Evolutionary conservation across 106 monocot genomes (phyloP).

Genomic region (Gastrodia elata): DNA sequence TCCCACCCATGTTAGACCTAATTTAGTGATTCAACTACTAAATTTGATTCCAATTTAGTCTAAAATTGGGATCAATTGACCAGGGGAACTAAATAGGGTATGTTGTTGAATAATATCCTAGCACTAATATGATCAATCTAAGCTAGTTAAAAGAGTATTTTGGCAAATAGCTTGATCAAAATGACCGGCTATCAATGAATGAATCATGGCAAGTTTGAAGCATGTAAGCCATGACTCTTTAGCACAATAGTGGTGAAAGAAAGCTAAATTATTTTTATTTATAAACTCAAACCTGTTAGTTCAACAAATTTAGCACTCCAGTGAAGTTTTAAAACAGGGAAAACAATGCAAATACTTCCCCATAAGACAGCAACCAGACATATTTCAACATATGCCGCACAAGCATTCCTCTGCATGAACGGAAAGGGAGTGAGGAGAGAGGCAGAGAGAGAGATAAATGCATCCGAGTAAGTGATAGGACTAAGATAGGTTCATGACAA

Average conservation of each 20-base stretch:
- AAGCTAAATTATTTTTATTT: too few species aligned
- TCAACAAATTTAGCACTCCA: neutral
- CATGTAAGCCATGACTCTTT: neutral
- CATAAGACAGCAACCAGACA: neutral
- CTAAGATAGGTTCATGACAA: neutral
- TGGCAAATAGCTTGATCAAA: too few species aligned
- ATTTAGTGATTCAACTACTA: too few species aligned
- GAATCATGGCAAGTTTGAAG: neutral
- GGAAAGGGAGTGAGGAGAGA: neutral
- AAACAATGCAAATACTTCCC: neutral
- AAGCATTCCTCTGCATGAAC: too few species aligned
- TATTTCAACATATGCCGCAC: neutral
- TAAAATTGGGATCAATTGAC: too few species aligned
- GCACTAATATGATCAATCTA: too few species aligned
- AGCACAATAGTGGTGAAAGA: neutral
- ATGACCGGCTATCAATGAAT: neutral
- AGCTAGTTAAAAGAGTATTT: too few species aligned
- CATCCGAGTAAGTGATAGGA: neutral
- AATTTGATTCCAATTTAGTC: too few species aligned
- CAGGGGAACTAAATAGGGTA: too few species aligned
- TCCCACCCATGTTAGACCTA: too few species aligned
- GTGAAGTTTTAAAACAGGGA: neutral
- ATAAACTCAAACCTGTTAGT: neutral
- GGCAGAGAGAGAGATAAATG: neutral
- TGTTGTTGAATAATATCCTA: too few species aligned